Evolutionary conservation across 371 early-diverging fungal species (phyloP), one percentile per base, ranked within the genome.

Genomic region (Haplosporangium sp.): DNA sequence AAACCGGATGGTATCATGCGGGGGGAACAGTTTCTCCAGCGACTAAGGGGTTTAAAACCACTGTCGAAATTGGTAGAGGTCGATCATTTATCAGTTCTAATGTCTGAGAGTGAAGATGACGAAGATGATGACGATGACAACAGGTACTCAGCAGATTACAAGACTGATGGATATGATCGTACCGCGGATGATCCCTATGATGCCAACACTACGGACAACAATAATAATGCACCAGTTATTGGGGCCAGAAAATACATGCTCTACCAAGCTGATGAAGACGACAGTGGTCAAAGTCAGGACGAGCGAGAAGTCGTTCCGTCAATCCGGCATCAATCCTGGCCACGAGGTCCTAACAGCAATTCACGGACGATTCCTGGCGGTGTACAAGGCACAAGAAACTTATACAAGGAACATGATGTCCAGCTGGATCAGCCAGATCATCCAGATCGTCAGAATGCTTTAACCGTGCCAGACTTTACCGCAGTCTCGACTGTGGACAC

Each of bases 231-330:
- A 2, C 36, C 9, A 6, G 5, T 16, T 38, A 21, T 23, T 13
- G 16, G 55, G 12, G n/a, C 55, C 40, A 14, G 61, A 47, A 60
- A 23, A 11, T 67, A 67, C 16, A 55, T 40, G 23, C 62, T 71
- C 5, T 71, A 71, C 38, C 57, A 64, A 38, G 62, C 72, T 0
- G 72, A 71, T 38, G 72, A 71, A 18, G 72, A 71, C 12, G 62
- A 63, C 14, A 61, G 62, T 21, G 74, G 60, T 0, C 45, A 59
- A 0, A 64, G 59, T n/a, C n/a, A 69, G 16, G 69, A 74, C n/a
- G 69, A 61, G 46, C 45, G 46, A 10, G 56, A 51, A 2, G 12
- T 8, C 7, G 21, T 0, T 12, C 42, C 41, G 13, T 16, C 23
- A n/a, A 11, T 23, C 18, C 21, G 29, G 13, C 18, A n/a, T 10